These are phyloP conservation scores for Scleromitrula shiraiana DNA, from an alignment of 2,329 filamentous ascomycete genomes.

Conservation along the genomic window DNA sequence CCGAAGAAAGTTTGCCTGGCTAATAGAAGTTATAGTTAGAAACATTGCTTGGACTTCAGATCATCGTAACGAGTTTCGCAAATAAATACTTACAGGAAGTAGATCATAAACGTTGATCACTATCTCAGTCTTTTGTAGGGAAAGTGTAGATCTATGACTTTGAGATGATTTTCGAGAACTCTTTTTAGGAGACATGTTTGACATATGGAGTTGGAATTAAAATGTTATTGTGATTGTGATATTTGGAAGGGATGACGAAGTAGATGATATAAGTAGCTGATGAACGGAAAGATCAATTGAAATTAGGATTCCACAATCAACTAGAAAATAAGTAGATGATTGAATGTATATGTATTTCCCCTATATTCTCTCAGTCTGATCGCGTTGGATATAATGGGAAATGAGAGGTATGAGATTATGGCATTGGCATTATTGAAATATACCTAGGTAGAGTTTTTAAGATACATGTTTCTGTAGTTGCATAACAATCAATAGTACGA, in stretches of 20 bases:
- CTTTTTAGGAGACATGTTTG: constrained; percentile 25
- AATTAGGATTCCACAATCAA: no score
- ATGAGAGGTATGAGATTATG: no score
- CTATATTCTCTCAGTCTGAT: not conserved
- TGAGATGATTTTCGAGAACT: constrained; percentile 19
- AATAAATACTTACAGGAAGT: constrained; percentile 47
- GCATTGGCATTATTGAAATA: no score
- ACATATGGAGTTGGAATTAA: not conserved
- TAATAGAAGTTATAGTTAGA: constrained; percentile 29
- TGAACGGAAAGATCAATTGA: not conserved
- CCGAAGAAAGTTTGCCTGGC: constrained; percentile 65
- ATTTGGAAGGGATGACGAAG: no score
- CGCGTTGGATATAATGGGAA: no score
- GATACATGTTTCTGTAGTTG: not conserved
- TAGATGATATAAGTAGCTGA: no score
- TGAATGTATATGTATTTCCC: no score
- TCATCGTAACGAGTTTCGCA: not conserved
- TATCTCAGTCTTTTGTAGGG: constrained; percentile 64
- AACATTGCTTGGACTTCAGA: not conserved
- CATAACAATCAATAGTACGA: not conserved
- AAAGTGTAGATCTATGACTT: constrained; percentile 56
- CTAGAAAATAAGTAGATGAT: not conserved
- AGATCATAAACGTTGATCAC: constrained; percentile 73
- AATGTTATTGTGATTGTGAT: no score
- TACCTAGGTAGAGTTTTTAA: not conserved